Evolutionary conservation across 2,329 filamentous ascomycete genomes (phyloP), one percentile per base, ranked within the genome.

Genomic region (Juglanconis juglandina): DNA sequence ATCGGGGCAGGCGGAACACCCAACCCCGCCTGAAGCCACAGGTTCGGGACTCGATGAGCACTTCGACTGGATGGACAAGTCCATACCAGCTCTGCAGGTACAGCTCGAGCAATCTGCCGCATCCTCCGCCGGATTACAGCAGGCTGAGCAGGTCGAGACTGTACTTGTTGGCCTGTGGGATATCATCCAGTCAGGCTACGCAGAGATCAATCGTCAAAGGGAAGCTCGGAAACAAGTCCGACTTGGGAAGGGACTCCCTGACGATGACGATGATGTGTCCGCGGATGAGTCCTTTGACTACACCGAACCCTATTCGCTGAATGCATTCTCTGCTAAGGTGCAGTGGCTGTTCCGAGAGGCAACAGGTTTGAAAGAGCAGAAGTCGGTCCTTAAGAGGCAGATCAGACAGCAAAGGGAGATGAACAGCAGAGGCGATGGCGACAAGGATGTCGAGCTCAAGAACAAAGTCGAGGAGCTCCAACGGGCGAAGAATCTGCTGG

Each of bases 331-430:
- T 14, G 79, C 84, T 8, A 91, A 91, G 68, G 87, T 98, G 1
- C 88, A 92, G 68, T 89, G 87, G 76, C 78, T 97, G 4, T 91
- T 92, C 70, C 81, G 82, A 46, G 89, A 91, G 61, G 85, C 91
- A n/a, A 89, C 87, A 17, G 85, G 85, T 24, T 79, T 97, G 41
- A 88, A 91, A 63, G 91, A 96, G 67, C 93, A 98, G 71, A 96
- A 96, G 71, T 86, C 87, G 53, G 93, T 96, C 30, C 81, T 98
- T 8, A 89, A 94, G 69, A 87, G 92, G 48, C 93, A 98, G 72
- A 94, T 97, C 69, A 94, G 96, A 76, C 93, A 98, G 72, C 94
- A 98, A 75, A 89, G 93, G 61, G 92, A 96, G 70, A 83, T 97
- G 60, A 96, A 96, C 75, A 92, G 83, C 77, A 93, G 93, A 70